Evolutionary conservation across 805 yeast species (phyloP).

Genomic region (Pichia exigua): DNA sequence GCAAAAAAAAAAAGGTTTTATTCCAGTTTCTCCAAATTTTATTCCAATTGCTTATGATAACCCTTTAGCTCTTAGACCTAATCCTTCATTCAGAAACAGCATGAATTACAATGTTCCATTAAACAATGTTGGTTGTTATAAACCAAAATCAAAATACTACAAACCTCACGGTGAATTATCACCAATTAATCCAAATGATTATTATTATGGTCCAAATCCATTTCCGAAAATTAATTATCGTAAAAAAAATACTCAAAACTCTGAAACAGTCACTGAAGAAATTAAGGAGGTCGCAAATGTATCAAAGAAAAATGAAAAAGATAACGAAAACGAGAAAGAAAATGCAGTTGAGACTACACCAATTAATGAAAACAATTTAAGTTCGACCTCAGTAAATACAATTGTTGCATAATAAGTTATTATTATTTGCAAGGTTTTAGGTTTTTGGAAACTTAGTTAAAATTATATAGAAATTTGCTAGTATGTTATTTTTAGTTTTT

Average conservation of each 20-base stretch:
- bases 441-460: not conserved
- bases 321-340: not conserved
- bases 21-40: not conserved
- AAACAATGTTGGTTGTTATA: not conserved
- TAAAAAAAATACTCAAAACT: not conserved
- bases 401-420: not conserved
- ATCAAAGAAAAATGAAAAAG: not conserved
- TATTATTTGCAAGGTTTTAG: no score
- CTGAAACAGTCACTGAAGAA: not conserved
- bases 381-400: not conserved
- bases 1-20: not conserved
- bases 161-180: not conserved
- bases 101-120: not conserved
- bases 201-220: constrained; percentile 9
- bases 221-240: constrained; percentile 2
- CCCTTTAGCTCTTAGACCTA: not conserved
- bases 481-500: not conserved
- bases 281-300: no score
- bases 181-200: not conserved
- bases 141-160: not conserved
- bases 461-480: not conserved
- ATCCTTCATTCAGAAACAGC: constrained; percentile 2
- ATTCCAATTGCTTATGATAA: constrained; percentile 1
- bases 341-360: not conserved
- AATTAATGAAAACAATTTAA: not conserved